Base-by-base conservation (phyloP, 768 basidiomycete genomes). In the Leccinum truebloodii region DNA sequence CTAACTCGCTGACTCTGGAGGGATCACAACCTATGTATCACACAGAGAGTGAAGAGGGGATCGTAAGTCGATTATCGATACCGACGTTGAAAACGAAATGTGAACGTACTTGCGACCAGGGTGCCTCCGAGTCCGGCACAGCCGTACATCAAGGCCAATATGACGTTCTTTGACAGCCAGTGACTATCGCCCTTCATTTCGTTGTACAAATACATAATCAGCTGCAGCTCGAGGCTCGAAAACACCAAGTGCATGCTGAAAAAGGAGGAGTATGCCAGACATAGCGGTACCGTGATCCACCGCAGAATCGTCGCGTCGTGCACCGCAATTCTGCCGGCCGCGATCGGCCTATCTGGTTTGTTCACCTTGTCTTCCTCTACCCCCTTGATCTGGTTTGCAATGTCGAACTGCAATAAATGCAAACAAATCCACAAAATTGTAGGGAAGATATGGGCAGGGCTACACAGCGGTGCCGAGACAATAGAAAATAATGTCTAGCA, bases 111-210 rank as follows among this genome's bases (percentile, higher is more conserved):
- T 49, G 78, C 75, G n/a, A 73, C 67, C 48, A 80, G 62, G 3
- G 75, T 77, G 0, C 77, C 69, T 2, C 79, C 80, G 3, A 74
- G 62, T 59, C 77, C 76, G 35, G 75, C 66, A 41, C 28, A 75
- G 1, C 71, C 74, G 22, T 76, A 76, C 35, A 79, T 74, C 6
- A 72, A 53, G 16, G 75, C 79, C 51, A 78, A 77, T 26, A 79
- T 60, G 16, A 72, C 37, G 55, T 79, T 80, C 57, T 76, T 77
- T 2, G 72, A 67, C 3, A 79, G 28, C 73, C 76, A 79, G 58
- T 77, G 74, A 18, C 68, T 68, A 62, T 79, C 73, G 0, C 72
- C 73, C 30, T 69, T 63, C 4, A 74, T 58, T 48, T 81, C 79
- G 51, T 80, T 77, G 63, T 81, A 81, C 60, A 75, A 65, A 9